Evolutionary conservation across 371 early-diverging fungal genomes (phyloP).

Genomic region (Mortierella sp.): DNA sequence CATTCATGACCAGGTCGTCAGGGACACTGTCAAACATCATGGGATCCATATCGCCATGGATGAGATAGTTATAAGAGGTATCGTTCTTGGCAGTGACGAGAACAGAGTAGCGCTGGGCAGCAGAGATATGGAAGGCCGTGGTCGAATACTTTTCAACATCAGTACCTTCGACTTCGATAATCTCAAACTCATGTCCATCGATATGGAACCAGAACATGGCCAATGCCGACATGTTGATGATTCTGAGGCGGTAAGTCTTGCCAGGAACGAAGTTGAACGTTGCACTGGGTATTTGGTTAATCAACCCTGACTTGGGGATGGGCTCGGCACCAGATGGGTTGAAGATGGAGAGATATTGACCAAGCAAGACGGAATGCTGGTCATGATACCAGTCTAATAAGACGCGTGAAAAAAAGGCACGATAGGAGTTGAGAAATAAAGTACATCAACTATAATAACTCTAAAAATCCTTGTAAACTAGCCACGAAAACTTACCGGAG

Average conservation of each 20-base stretch:
- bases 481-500: slow-evolving; percentile 56
- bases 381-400: slow-evolving; percentile 76
- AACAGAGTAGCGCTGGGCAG: slow-evolving; percentile 81
- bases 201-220: slow-evolving; percentile 84
- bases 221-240: slow-evolving; percentile 83
- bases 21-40: slow-evolving; percentile 82
- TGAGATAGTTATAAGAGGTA: slow-evolving; percentile 72
- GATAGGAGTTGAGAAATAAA: too few relatives aligned
- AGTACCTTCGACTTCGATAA: slow-evolving; percentile 88
- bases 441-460: too few relatives aligned
- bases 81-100: slow-evolving; percentile 78
- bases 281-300: slow-evolving; percentile 63
- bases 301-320: slow-evolving; percentile 71
- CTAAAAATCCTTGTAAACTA: too few relatives aligned
- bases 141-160: slow-evolving; percentile 62
- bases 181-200: slow-evolving; percentile 80
- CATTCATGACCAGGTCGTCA: slow-evolving; percentile 62
- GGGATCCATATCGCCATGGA: slow-evolving; percentile 82
- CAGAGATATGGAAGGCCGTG: slow-evolving; percentile 69
- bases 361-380: slow-evolving; percentile 60
- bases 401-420: slow-evolving; percentile 11
- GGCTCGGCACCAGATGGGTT: slow-evolving; percentile 79
- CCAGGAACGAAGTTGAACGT: slow-evolving; percentile 74
- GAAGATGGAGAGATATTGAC: slow-evolving; percentile 63
- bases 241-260: slow-evolving; percentile 85